Conservation (phyloP, 2,329 filamentous ascomycete species). For the Leptosphaerulina australis region DNA sequence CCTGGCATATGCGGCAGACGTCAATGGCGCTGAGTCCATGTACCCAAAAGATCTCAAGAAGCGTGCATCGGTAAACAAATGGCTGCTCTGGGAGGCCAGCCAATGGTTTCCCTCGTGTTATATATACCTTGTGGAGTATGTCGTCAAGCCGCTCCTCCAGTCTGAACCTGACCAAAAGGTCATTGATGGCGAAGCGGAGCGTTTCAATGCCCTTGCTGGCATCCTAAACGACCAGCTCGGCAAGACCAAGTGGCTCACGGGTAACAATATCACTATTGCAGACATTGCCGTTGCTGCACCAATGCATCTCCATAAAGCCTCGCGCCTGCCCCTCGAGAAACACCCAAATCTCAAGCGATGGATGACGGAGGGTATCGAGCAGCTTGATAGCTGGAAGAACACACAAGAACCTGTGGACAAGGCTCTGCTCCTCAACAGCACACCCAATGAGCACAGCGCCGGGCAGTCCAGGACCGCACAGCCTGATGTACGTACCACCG, state of each 20-base stretch:
- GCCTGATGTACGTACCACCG: slow-evolving; percentile 38
- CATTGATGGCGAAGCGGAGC: slow-evolving; percentile 42
- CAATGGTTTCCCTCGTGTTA: slow-evolving; percentile 52
- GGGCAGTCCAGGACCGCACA: slow-evolving; percentile 3
- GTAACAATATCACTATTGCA: slow-evolving; percentile 49
- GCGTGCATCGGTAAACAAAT: slow-evolving; percentile 50
- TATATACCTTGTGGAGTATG: slow-evolving; percentile 50
- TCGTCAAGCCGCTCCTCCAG: slow-evolving; percentile 50
- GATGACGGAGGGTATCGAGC: slow-evolving; percentile 47
- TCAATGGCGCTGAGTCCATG: slow-evolving; percentile 32
- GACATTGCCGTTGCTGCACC: slow-evolving; percentile 51
- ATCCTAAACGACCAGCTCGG: slow-evolving; percentile 48
- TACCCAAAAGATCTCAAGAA: slow-evolving; percentile 51
- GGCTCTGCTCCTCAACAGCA: slow-evolving; percentile 17
- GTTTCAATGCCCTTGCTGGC: slow-evolving; percentile 46
- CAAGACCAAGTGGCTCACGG: slow-evolving; percentile 49
- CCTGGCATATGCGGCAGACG: slow-evolving; percentile 50
- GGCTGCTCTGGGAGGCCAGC: slow-evolving; percentile 53
- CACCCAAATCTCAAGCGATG: slow-evolving; percentile 49
- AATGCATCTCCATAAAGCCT: slow-evolving; percentile 49
- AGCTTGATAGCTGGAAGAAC: slow-evolving; percentile 49
- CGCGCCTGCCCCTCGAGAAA: slow-evolving; percentile 48
- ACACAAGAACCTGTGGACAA: slow-evolving; percentile 51
- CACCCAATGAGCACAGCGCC: neutral
- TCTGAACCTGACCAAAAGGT: slow-evolving; percentile 45